A percentile compares a stretch with the other conserved stretches of the same genome.
Evolutionary conservation across 148 eudicot genomes (phyloP).

Genomic region (Gaultheria prostrata): DNA sequence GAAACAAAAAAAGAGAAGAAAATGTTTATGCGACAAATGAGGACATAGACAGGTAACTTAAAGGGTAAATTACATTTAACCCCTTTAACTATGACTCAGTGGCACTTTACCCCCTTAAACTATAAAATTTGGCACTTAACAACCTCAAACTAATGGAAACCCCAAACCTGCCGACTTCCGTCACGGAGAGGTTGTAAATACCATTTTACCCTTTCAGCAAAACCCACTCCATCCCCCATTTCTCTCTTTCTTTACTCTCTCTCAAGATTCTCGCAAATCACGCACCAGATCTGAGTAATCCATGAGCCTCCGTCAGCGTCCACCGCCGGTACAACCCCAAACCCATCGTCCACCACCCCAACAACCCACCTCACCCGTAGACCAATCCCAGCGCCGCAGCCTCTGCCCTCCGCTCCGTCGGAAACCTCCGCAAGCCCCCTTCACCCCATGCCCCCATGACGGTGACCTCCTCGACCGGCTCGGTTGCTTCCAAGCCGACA

Average conservation of each 20-base stretch:
- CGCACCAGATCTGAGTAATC: neutral
- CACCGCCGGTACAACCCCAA: conserved; percentile 7
- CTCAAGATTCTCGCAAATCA: conserved; percentile 5
- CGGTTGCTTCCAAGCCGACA: conserved; percentile 68
- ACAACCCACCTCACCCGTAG: too few relatives aligned
- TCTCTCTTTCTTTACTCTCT: neutral
- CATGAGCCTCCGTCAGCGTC: conserved; percentile 25
- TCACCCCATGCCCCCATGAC: conserved; percentile 44
- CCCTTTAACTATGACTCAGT: too few relatives aligned
- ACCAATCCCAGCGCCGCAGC: conserved; percentile 60
- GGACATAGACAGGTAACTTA: neutral
- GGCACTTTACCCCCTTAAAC: too few relatives aligned
- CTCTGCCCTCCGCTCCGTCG: conserved; percentile 69
- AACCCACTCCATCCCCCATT: neutral
- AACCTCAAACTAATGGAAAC: too few relatives aligned
- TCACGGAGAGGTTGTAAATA: too few relatives aligned
- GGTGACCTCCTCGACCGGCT: conserved; percentile 93
- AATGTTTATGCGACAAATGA: neutral
- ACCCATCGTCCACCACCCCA: too few relatives aligned
- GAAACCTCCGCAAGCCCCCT: conserved; percentile 83
- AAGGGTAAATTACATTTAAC: too few relatives aligned
- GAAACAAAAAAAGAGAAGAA: neutral
- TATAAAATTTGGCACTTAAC: too few relatives aligned
- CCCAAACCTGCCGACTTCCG: too few relatives aligned
- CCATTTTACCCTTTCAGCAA: too few relatives aligned